Evolutionary conservation across 2,329 filamentous ascomycete species (phyloP), one percentile per base, ranked within the genome.

Genomic region (Seiridium cupressi): DNA sequence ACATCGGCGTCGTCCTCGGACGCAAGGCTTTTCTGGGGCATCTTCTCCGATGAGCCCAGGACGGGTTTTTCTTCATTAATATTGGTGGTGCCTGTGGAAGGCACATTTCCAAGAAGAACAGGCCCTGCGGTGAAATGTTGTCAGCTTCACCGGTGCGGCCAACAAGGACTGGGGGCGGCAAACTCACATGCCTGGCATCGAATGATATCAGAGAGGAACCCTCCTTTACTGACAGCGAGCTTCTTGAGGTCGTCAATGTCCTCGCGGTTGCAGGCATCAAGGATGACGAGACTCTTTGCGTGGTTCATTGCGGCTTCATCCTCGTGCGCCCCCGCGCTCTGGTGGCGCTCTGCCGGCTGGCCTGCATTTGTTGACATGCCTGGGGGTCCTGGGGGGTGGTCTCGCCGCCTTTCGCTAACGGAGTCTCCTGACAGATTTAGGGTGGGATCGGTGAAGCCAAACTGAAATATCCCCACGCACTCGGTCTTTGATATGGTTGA

Each of bases 111-210:
- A 5, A 92, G 75, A 9, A 87, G 72, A 8, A 86, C 72, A 11
- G 88, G 88, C 89, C 89, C 89, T 91, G 61, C 32, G n/a, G 11
- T 11, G 18, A 51, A 13, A 10, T 34, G 8, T 9, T 8, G 42
- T 64, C 51, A 62, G 57, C 57, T 32, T 58, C 34, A 55, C 42
- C 34, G 11, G 34, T 11, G 44, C 46, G 13, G n/a, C 47, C 18
- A 59, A 9, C 9, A 42, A 44, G 42, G 6, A 46, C 54, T 35
- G 38, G 59, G 40, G 57, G 38, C 55, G 48, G 55, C 65, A 63
- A 40, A 85, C 91, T 76, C 84, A 96, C 94, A 97, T 66, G 91
- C 92, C 73, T 80, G 78, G 69, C 85, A 84, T 65, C 93, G 89
- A 63, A 95, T 74, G 35, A 80, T 76, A 71, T 93, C 89, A 26